Evolutionary conservation across 306 rosid genomes (phyloP), one percentile per base, ranked within the genome.

Genomic region (Senna siamea): DNA sequence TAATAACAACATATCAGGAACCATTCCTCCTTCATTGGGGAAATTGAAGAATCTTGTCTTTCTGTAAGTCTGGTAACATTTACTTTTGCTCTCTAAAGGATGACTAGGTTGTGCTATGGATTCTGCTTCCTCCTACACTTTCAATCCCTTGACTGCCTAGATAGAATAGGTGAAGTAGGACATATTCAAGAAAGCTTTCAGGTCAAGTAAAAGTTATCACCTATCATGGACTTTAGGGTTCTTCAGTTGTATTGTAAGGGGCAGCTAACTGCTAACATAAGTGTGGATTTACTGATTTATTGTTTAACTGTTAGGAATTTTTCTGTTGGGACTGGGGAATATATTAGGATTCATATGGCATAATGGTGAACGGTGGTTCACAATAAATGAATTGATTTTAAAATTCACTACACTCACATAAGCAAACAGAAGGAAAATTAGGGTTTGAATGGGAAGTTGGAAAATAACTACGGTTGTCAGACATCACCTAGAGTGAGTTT

Each of bases 1-100:
- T 70, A 87, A 84, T 81, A 93, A 93, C 89, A 93, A 89, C 82
- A 83, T 93, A 50, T 85, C 96, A 2, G 97, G 98, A 73, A 78
- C 77, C 67, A 85, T 93, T 72, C 98, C 98, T 37, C 44, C 83
- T 34, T 84, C 93, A 14, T 66, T 93, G 79, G 98, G 96, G 76
- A 86, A 91, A 53, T 69, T 91, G 92, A 93, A 91, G 81, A 89
- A 88, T 78, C 98, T 93, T 12, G 91, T 89, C 78, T 93, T 93
- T 83, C 77, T 93, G 98, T 93, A 86, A 93, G 97, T 86, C 43
- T 51, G 48, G n/a, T 76, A 41, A 32, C 40, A 55, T 52, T 35
- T 18, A 30, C 13, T 65, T 44, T 17, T 68, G 14, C 20, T 20
- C 34, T 22, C 10, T 4, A 35, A 23, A 55, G 61, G 26, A 55